Base-by-base conservation (phyloP, 768 basidiomycete genomes). In the Termitomyces sp. region DNA sequence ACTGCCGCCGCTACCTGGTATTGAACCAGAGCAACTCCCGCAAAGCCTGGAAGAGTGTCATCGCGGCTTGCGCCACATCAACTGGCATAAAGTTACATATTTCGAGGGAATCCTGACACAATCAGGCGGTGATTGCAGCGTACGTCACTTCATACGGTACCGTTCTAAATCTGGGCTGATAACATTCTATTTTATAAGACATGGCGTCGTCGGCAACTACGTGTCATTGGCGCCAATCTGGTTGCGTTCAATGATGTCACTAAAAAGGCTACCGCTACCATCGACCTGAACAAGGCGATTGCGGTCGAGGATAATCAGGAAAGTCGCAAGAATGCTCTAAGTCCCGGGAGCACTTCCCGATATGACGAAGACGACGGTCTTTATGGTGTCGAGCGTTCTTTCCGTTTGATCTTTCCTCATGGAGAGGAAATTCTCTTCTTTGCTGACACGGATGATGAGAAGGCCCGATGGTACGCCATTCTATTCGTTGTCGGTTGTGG, bases 31-130 rank as follows among this genome's bases (percentile, higher is more conserved):
- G 41, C 81, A 91, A 57, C 75, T 98, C 18, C 95, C 96, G 13
- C 89, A 94, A 68, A 94, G 91, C 64, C 74, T 98, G 62, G 95
- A 98, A 52, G 96, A 98, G 64, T 95, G 92, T 63, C 80, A 88
- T 62, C 83, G 91, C 13, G 95, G 96, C 1, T 74, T 98, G 59
- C 76, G 91, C 56, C 89, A 95, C 63, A 86, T 93, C 53, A 87
- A 88, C 35, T 97, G 94, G 94, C 94, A 96, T 65, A 94, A 95
- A 73, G 82, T 88, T 60, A 91, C 93, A 20, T 95, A 96, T 70
- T 92, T 91, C 70, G 90, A 97, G 69, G 94, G 96, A 25, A 86
- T 85, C 0, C 70, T 98, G 60, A 98, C 96, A 13, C 96, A 98
- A 74, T 83, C 79, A 58, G 96, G 96, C 15, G 96, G 95, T 10